phyloP scores from a whole-genome alignment of 2,329 filamentous ascomycete species.

The Thelonectria blattea region DNA sequence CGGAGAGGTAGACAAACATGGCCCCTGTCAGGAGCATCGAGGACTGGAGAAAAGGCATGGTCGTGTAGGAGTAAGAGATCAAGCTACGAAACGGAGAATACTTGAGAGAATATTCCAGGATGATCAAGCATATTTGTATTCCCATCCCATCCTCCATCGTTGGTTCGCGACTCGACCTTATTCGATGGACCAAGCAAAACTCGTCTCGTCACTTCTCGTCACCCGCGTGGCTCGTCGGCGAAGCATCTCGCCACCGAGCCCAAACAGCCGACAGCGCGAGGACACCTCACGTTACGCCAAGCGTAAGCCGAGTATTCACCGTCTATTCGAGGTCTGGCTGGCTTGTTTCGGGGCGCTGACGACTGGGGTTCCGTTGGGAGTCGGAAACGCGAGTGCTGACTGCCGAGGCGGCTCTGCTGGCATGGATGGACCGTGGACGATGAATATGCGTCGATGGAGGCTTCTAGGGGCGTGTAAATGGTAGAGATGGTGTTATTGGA shows the following conservation, averaged over 20 bases:
- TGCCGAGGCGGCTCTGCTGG: background rate
- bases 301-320: background rate
- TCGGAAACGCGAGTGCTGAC: conserved; percentile 8
- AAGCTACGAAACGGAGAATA: background rate
- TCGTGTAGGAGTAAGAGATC: background rate
- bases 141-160: background rate
- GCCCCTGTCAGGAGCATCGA: conserved; percentile 1
- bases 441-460: too few species aligned
- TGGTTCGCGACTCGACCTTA: background rate
- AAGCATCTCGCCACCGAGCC: background rate
- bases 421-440: background rate
- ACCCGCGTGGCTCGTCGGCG: background rate
- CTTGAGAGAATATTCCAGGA: background rate
- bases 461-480: too few species aligned
- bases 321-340: background rate
- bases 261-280: background rate
- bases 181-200: background rate
- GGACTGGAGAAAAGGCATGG: conserved; percentile 8
- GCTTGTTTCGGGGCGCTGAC: background rate
- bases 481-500: too few species aligned
- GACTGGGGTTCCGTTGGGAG: conserved; percentile 11
- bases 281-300: background rate
- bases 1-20: background rate
- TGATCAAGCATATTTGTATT: background rate
- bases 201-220: background rate